These are phyloP conservation scores for Omphalea diandra DNA, from an alignment of 441 rosid genomes.

Conservation along the genomic window DNA sequence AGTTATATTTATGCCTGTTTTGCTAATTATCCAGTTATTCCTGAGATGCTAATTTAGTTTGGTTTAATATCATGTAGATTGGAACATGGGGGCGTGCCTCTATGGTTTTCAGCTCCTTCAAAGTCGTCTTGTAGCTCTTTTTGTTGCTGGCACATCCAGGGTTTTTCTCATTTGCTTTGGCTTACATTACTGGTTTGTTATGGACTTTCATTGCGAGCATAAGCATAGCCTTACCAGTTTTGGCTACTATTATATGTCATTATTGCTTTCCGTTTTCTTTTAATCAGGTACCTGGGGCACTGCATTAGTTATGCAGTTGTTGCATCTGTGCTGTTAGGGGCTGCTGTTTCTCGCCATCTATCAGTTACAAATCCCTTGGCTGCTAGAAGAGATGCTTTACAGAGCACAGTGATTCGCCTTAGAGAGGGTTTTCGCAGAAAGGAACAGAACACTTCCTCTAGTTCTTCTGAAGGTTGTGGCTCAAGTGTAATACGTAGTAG, in stretches of 20 bases:
- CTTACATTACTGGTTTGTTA: slow-evolving; percentile 96
- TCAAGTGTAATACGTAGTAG: slow-evolving; percentile 96
- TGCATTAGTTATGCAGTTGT: slow-evolving; percentile 98
- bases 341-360: slow-evolving; percentile 96
- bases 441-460: slow-evolving; percentile 88
- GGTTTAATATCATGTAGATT: slow-evolving; percentile 54
- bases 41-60: slow-evolving; percentile 27
- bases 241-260: slow-evolving; percentile 18
- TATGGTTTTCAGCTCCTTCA: slow-evolving; percentile 96
- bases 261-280: slow-evolving; percentile 21
- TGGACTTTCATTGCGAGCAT: slow-evolving; percentile 17
- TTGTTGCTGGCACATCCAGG: slow-evolving; percentile 91
- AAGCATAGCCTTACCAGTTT: slow-evolving; percentile 14
- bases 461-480: slow-evolving; percentile 99
- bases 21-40: slow-evolving; percentile 20
- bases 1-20: slow-evolving; percentile 18
- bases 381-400: slow-evolving; percentile 98
- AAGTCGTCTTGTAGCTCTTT: slow-evolving; percentile 87
- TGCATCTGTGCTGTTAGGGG: slow-evolving; percentile 93
- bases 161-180: slow-evolving; percentile 99
- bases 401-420: slow-evolving; percentile 93
- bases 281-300: slow-evolving; percentile 95
- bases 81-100: slow-evolving; percentile 99
- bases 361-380: slow-evolving; percentile 89
- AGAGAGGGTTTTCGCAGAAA: slow-evolving; percentile 98